These are phyloP conservation scores for Aspergillus japonicus DNA, from an alignment of 2,329 filamentous ascomycete genomes.

Conservation along the genomic window DNA sequence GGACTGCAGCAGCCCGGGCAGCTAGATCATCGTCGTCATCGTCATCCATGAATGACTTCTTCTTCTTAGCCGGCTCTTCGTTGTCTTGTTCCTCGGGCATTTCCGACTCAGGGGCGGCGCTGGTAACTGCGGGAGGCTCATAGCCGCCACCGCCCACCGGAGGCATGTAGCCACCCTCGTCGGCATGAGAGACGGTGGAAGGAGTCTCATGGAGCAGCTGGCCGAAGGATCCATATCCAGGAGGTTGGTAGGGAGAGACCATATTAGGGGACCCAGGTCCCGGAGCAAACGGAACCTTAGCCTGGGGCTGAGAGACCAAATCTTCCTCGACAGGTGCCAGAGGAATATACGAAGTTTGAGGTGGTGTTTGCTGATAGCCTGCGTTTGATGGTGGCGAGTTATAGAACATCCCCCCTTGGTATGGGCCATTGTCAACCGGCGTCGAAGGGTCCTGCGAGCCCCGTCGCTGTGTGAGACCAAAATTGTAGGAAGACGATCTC, in stretches of 20 bases:
- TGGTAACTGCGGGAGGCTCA: conserved; percentile 41
- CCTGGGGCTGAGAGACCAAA: conserved; percentile 27
- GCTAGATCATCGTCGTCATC: conserved; percentile 69
- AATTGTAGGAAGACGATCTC: conserved; percentile 40
- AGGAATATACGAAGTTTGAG: conserved; percentile 39
- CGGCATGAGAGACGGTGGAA: conserved; percentile 21
- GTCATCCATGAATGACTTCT: conserved; percentile 78
- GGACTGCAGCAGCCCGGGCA: conserved; percentile 51
- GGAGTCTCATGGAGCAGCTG: conserved; percentile 22
- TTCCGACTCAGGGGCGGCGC: conserved; percentile 32
- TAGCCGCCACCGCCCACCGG: conserved; percentile 31
- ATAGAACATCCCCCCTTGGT: conserved; percentile 32
- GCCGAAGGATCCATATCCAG: conserved; percentile 20
- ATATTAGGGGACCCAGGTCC: conserved; percentile 26
- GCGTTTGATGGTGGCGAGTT: conserved; percentile 29
- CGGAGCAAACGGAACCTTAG: conserved; percentile 16
- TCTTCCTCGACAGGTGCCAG: conserved; percentile 43
- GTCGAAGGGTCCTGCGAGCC: conserved; percentile 39
- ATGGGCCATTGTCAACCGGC: conserved; percentile 33
- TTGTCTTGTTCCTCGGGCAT: conserved; percentile 55
- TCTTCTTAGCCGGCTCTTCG: conserved; percentile 66
- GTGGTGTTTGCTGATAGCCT: conserved; percentile 39
- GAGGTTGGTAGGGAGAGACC: conserved; percentile 31
- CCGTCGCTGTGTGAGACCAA: conserved; percentile 35
- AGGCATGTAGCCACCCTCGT: conserved; percentile 36